Conservation (phyloP, 2,329 filamentous ascomycete genomes). For the Colletotrichum sp. region DNA sequence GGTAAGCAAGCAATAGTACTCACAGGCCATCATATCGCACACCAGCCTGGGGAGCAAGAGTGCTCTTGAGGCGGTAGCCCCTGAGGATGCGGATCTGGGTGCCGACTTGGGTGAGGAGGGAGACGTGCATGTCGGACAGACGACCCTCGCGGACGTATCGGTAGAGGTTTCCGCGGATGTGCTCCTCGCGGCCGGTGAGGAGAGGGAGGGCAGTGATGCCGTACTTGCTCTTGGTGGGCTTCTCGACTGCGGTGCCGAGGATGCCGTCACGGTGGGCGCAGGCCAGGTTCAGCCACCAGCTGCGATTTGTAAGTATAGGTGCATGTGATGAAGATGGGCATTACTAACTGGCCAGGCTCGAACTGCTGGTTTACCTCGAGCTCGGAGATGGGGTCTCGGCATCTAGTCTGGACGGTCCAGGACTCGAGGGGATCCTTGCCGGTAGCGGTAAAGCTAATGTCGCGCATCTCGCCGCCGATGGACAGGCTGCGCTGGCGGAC, state of each 20-base stretch:
- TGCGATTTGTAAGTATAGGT: conserved; percentile 32
- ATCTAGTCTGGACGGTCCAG: conserved; percentile 39
- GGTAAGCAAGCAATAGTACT: conserved; percentile 25
- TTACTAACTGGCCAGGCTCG: conserved; percentile 54
- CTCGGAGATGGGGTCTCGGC: conserved; percentile 39
- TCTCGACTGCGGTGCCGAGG: conserved; percentile 48
- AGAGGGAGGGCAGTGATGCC: conserved; percentile 54
- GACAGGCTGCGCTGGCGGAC: conserved; percentile 41
- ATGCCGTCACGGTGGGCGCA: conserved; percentile 63
- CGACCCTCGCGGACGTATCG: conserved; percentile 52
- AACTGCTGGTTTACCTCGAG: conserved; percentile 46
- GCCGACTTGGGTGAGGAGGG: conserved; percentile 55
- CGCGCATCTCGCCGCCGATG: conserved; percentile 42
- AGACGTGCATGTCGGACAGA: conserved; percentile 50
- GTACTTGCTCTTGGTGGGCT: conserved; percentile 50
- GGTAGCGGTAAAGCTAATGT: conserved; percentile 42
- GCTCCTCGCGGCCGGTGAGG: conserved; percentile 56
- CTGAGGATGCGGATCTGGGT: conserved; percentile 57
- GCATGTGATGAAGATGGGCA: background rate
- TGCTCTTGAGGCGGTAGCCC: conserved; percentile 54
- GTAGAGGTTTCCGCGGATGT: conserved; percentile 32
- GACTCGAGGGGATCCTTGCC: conserved; percentile 33
- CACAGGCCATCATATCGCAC: conserved; percentile 65
- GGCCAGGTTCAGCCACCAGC: conserved; percentile 64
- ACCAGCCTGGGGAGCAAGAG: conserved; percentile 55